These are phyloP conservation scores for Colletotrichum cordylinicola DNA, from an alignment of 2,329 filamentous ascomycete species.

Conservation along the genomic window DNA sequence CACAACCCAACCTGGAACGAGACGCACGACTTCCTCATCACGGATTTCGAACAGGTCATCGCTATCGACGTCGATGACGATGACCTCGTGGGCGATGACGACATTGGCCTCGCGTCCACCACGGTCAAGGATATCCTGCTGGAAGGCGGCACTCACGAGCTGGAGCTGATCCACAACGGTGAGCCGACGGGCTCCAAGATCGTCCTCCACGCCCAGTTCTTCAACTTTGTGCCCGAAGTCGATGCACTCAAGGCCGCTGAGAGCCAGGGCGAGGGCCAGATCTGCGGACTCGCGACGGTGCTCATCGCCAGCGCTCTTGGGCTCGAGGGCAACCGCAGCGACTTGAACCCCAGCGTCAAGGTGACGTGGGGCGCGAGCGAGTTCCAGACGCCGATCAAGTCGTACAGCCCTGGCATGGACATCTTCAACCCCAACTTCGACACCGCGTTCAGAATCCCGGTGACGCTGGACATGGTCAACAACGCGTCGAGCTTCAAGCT, in stretches of 20 bases:
- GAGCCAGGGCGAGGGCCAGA: slow-evolving; percentile 29
- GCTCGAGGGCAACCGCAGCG: slow-evolving; percentile 46
- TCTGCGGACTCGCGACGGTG: slow-evolving; percentile 46
- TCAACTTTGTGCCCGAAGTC: slow-evolving; percentile 42
- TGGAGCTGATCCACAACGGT: slow-evolving; percentile 42
- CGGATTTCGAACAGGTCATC: slow-evolving; percentile 49
- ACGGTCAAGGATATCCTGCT: slow-evolving; percentile 47
- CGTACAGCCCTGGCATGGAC: slow-evolving; percentile 48
- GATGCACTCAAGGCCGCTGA: slow-evolving; percentile 33
- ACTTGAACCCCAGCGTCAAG: slow-evolving; percentile 50
- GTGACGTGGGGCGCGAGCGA: slow-evolving; percentile 45
- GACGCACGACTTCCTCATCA: slow-evolving; percentile 51
- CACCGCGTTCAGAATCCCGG: slow-evolving; percentile 46
- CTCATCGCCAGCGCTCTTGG: slow-evolving; percentile 46
- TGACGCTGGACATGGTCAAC: slow-evolving; percentile 34
- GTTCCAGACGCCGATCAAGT: slow-evolving; percentile 46
- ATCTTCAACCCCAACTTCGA: slow-evolving; percentile 55
- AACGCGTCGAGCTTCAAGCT: slow-evolving; percentile 35
- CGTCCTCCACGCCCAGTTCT: slow-evolving; percentile 43
- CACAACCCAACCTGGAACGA: slow-evolving; percentile 52
- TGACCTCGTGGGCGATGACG: slow-evolving; percentile 46
- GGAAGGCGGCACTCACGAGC: slow-evolving; percentile 44
- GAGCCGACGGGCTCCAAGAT: slow-evolving; percentile 40
- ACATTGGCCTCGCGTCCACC: slow-evolving; percentile 46
- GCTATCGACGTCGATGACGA: slow-evolving; percentile 47